Evolutionary conservation across 345 rosid species (phyloP), one percentile per base, ranked within the genome.

Genomic region (Fremontodendron californicum): DNA sequence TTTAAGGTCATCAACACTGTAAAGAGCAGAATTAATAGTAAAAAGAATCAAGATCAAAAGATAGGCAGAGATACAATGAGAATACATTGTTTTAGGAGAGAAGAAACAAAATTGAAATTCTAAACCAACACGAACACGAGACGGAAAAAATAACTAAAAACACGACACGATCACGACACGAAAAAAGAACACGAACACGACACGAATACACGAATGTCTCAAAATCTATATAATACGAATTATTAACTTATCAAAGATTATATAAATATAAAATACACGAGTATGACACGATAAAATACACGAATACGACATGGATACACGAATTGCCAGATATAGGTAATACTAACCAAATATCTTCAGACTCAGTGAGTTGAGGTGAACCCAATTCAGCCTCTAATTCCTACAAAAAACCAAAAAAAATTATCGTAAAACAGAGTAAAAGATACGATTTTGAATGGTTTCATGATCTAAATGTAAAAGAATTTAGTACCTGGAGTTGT

Each of bases 1-100:
- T 75, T 78, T 88, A 25, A 91, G 89, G 65, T 89, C 91, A 63
- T 89, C 91, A 52, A 91, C 88, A 70, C 90, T 87, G 82, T 16
- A 55, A 81, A 27, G 16, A 43, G 29, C 54, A 67, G 23, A 52
- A 81, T 61, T 15, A 61, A 8, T 11, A 74, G 18, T 57, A 52
- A 62, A 39, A 31, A n/a, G 58, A 23, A 45, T 35, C 48, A 52
- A 68, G 3, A 4, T 33, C 15, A 52, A 54, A 33, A 64, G 49
- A 66, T 21, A 40, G 18, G 19, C 1, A 11, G 33, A 40, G 12
- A 40, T 42, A 37, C 52, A 13, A 46, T 45, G 21, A 2, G 7
- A 23, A 67, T 42, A 25, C 35, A 42, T 67, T 43, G 52, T 45
- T 45, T 45, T 25, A 27, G 3, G 31, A 68, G 21, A 27, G 37